Base-by-base conservation (phyloP, 495 filamentous ascomycete species). In the Daldinia decipiens region DNA sequence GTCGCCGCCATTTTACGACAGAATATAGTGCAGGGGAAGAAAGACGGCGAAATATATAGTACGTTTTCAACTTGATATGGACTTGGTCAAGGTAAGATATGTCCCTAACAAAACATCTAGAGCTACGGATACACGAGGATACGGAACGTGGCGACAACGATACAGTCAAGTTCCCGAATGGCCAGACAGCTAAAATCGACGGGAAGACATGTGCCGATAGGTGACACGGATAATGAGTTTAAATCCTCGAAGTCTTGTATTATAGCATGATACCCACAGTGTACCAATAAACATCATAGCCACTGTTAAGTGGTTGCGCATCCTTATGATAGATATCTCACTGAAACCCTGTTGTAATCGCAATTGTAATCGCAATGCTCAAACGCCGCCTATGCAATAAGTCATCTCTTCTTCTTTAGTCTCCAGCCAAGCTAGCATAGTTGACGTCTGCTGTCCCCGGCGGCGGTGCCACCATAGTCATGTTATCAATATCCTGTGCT, bases 141-240 rank as follows among this genome's bases (percentile, higher is more conserved):
- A 99, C 92, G 50, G 95, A 98, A 79, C 85, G 92, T 36, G 93
- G 94, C 31, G 92, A 97, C 82, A 99, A 99, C 74, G 92, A 96
- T 60, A 91, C 89, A 6, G 87, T 96, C 72, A 94, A 93, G 79
- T 74, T 87, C 61, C 82, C 78, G 1, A 79, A 74, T 24, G 79
- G 79, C 56, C 71, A 83, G 71, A 84, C 62, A 31, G 70, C 79
- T 47, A 81, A 79, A 38, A 79, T 81, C 36, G 82, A 82, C 67
- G 83, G 80, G 12, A 79, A 82, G 60, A 85, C 77, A 62, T 86
- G 85, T 64, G 77, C 75, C 19, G 75, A 77, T 55, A 74, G 70
- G 36, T 82, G 69, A 78, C 34, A 29, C 77, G 67, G 70, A 61
- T 73, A 59, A 71, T 71, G 27, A 31, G 36, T 76, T 68, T 73